phyloP scores from a whole-genome alignment of 768 basidiomycete genomes.

The Psilocybe tampanensis region DNA sequence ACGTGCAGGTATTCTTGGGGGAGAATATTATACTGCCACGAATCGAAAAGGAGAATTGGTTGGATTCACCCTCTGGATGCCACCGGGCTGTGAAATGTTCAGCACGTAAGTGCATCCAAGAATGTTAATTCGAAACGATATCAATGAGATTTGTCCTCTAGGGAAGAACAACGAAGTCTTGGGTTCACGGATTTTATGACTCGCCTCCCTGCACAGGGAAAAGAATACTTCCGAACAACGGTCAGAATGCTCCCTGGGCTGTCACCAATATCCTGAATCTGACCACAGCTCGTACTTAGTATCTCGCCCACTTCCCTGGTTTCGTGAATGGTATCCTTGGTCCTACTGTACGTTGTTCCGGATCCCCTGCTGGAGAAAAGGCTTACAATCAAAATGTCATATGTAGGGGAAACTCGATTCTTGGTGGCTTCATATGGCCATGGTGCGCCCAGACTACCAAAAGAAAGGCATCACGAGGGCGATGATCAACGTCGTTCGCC shows the following conservation, averaged over 20 bases:
- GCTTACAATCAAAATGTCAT: background rate
- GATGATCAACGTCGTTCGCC: slow-evolving; percentile 27
- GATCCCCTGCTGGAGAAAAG: background rate
- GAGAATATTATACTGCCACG: slow-evolving; percentile 31
- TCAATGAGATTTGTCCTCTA: background rate
- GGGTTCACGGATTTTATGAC: slow-evolving; percentile 29
- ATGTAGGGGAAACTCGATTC: slow-evolving; percentile 27
- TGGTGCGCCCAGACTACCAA: slow-evolving; percentile 28
- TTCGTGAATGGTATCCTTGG: slow-evolving; percentile 23
- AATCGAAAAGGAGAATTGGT: slow-evolving; percentile 23
- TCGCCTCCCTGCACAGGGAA: slow-evolving; percentile 22
- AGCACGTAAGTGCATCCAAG: slow-evolving; percentile 25
- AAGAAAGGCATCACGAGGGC: slow-evolving; percentile 23
- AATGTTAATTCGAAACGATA: background rate
- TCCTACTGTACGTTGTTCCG: slow-evolving; percentile 17
- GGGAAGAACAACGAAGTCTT: slow-evolving; percentile 27
- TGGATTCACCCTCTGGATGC: slow-evolving; percentile 33
- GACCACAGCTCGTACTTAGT: slow-evolving; percentile 12
- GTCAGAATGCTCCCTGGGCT: slow-evolving; percentile 7
- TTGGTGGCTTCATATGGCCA: slow-evolving; percentile 31
- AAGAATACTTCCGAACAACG: slow-evolving; percentile 25
- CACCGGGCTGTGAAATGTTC: slow-evolving; percentile 32
- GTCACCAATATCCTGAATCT: background rate
- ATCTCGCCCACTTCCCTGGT: slow-evolving; percentile 20
- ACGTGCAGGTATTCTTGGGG: slow-evolving; percentile 24